Evolutionary conservation across 2,329 filamentous ascomycete species (phyloP), one percentile per base, ranked within the genome.

Genomic region (Scytalidium sp.): DNA sequence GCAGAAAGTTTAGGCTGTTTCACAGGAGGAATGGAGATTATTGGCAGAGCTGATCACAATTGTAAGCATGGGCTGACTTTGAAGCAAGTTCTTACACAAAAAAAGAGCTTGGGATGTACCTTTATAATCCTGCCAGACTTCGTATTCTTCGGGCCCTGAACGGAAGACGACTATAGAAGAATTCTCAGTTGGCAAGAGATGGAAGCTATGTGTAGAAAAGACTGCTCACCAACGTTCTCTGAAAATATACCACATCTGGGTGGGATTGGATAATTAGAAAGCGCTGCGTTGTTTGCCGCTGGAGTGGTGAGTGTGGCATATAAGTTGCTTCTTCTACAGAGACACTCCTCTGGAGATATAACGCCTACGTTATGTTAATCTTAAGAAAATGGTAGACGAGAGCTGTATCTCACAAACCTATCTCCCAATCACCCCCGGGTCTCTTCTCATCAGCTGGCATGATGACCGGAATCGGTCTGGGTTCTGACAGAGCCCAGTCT

Each of bases 371-470:
- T 27, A 36, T 21, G 43, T 54, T 41, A 55, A 43, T 41, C 32
- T 23, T 13, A 11, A 45, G 21, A 36, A 36, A 15, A 36, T 36
- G 17, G 42, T 13, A 47, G 15, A 36, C 25, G 32, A 32, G 43
- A 17, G 19, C 47, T 36, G 15, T 10, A 47, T 46, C 19, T 32
- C 32, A 43, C 11, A 70, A 75, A 53, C 75, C 76, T 6, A 78
- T 86, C 59, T 90, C 87, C 88, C 88, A 92, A 63, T 91, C 87
- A n/a, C 88, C 88, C 8, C 88, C 88, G 0, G 87, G 78, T 32
- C 85, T 76, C 62, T 85, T 87, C 64, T 91, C 87, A 68, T 91
- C 88, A 43, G 88, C 88, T 21, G 64, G 60, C 59, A 64, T 64
- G 19, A 64, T 63, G 8, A 67, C 62, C 1, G 64, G 66, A 54